These are phyloP conservation scores for Penium margaritaceum DNA, from an alignment of 139 green algal species.

Conservation along the genomic window DNA sequence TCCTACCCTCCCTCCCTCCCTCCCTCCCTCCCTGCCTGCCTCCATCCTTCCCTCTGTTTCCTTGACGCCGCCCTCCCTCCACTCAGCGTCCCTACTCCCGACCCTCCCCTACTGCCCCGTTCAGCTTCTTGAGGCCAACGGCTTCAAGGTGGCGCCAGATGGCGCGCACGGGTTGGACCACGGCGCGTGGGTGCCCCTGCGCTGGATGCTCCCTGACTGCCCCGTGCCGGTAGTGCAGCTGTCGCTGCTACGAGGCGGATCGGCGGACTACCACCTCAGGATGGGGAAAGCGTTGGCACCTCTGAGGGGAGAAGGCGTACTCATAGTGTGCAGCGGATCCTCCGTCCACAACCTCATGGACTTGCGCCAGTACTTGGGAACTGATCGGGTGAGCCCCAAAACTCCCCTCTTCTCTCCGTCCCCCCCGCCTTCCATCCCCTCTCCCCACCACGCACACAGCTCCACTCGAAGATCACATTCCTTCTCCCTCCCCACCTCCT, in stretches of 20 bases:
- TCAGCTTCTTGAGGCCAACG: conserved; percentile 50
- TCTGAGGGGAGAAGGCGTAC: conserved; percentile 64
- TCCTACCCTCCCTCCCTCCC: no score
- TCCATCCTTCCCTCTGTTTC: no score
- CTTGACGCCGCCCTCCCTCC: no score
- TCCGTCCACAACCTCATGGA: conserved; percentile 40
- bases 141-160: conserved; percentile 51
- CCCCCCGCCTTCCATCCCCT: no score
- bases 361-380: conserved; percentile 6
- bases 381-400: neutral
- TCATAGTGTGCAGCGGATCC: conserved; percentile 53
- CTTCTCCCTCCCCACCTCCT: no score
- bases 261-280: conserved; percentile 46
- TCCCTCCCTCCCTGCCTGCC: no score
- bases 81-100: no score
- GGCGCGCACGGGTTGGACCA: conserved; percentile 61
- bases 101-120: no score
- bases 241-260: conserved; percentile 46
- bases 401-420: no score
- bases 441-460: no score
- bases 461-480: no score
- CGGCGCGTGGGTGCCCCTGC: conserved; percentile 68
- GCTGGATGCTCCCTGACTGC: conserved; percentile 59
- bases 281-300: conserved; percentile 64
- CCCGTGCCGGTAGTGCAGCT: conserved; percentile 63